These are phyloP conservation scores for Geotrichum cucujoidarum DNA, from an alignment of 1,139 yeast species.

Conservation along the genomic window DNA sequence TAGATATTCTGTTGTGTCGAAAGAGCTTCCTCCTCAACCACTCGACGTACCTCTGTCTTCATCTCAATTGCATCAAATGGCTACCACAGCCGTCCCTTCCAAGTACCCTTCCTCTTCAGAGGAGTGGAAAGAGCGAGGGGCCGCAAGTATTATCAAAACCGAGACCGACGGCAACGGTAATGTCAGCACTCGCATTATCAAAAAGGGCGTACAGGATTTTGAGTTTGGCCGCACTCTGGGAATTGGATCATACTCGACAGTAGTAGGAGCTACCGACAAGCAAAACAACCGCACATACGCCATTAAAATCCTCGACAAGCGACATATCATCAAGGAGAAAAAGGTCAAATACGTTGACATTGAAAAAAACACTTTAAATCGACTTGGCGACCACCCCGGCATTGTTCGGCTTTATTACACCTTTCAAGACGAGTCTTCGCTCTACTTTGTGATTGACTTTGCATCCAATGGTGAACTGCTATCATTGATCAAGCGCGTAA, in stretches of 20 bases:
- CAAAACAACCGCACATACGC: constrained; percentile 76
- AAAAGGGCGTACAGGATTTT: constrained; percentile 69
- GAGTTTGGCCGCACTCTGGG: constrained; percentile 84
- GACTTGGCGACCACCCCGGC: constrained; percentile 82
- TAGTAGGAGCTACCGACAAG: constrained; percentile 76
- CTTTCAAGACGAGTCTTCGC: constrained; percentile 82
- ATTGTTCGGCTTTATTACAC: constrained; percentile 85
- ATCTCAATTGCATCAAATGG: not conserved
- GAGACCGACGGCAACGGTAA: constrained; percentile 46
- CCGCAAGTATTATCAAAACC: constrained; percentile 48
- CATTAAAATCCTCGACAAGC: constrained; percentile 82
- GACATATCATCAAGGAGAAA: constrained; percentile 90
- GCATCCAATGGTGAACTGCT: constrained; percentile 92
- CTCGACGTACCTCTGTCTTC: too few relatives aligned
- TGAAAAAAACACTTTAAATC: constrained; percentile 85
- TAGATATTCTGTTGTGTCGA: not conserved
- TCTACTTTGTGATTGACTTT: constrained; percentile 87
- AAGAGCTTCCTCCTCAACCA: not conserved
- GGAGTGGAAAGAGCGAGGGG: constrained; percentile 44
- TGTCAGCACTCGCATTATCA: constrained; percentile 41
- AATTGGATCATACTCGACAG: constrained; percentile 95
- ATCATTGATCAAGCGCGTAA: constrained; percentile 55
- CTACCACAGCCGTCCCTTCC: constrained; percentile 2
- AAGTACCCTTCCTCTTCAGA: constrained; percentile 11
- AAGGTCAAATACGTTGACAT: constrained; percentile 95